Conservation (phyloP, 2,329 filamentous ascomycete genomes). For the Alternaria sp. region DNA sequence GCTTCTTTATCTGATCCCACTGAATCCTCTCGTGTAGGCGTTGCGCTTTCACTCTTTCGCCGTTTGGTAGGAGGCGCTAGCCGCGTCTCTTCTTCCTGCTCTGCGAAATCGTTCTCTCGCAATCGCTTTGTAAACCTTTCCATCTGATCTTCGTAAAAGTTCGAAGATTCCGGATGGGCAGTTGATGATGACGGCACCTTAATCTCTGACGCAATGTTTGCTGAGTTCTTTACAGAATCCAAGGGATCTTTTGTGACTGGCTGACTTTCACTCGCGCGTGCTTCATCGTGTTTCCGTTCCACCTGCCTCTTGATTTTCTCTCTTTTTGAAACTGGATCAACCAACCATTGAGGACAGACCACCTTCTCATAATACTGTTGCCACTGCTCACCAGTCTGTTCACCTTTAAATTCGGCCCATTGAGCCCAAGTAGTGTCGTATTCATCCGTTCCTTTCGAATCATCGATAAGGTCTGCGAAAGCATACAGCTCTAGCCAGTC, state of each 20-base stretch:
- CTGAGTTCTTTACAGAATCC: too few species aligned
- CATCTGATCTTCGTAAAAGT: constrained; percentile 31
- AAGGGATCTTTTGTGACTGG: not conserved
- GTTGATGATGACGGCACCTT: constrained; percentile 34
- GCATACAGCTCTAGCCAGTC: constrained; percentile 48
- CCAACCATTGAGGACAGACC: constrained; percentile 43
- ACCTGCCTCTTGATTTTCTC: constrained; percentile 32
- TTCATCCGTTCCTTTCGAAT: not conserved
- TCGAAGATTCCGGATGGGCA: constrained; percentile 34
- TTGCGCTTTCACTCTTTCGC: constrained; percentile 21
- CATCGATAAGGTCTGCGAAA: constrained; percentile 33
- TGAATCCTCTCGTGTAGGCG: constrained; percentile 9
- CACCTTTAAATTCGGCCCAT: constrained; percentile 30
- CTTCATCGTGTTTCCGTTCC: constrained; percentile 15
- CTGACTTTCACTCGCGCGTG: constrained; percentile 15
- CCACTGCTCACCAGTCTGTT: constrained; percentile 44
- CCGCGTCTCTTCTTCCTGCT: constrained; percentile 6
- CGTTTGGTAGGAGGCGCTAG: constrained; percentile 26
- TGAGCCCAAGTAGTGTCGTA: constrained; percentile 36
- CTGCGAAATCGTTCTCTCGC: constrained; percentile 17
- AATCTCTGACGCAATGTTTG: constrained; percentile 4
- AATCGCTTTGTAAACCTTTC: constrained; percentile 33
- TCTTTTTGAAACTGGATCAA: constrained; percentile 36
- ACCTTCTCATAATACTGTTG: constrained; percentile 47
- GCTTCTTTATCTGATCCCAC: not conserved